Evolutionary conservation across 306 rosid species (phyloP), one percentile per base, ranked within the genome.

Genomic region (Hippophae rhamnoides): DNA sequence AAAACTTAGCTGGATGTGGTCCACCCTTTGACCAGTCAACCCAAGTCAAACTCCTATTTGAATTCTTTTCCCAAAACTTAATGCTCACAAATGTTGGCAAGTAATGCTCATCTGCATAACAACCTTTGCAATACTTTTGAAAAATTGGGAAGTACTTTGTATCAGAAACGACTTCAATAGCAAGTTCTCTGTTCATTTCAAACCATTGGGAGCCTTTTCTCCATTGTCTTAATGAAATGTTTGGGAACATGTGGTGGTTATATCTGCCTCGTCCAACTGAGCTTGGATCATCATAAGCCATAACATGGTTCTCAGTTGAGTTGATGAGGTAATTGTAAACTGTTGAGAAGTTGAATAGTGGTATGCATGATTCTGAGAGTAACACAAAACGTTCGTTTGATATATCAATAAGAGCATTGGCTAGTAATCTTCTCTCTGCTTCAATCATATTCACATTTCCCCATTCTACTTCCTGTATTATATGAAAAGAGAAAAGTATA

Each of bases 131-230:
- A 26, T 62, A 42, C 41, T 70, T 55, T 44, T 72, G 75, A 57
- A 87, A 90, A 7, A 78, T 47, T 1, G 87, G 84, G 65, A 87
- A 87, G 67, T 81, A 81, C 13, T 25, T 70, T 25, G 14, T 64
- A 64, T 85, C 96, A 2, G 89, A 71, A 7, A 87, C 87, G 1
- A 85, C 84, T 41, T 75, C 78, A 1, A 78, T 43, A 43, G 97
- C 96, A 0, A 83, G 76, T 0, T 49, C 76, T 40, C 97, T 69
- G 42, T 77, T 69, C 81, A 90, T 82, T 67, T 90, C 96, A 43
- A 90, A 87, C 96, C 96, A 90, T 25, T 87, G 94, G 0, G 80
- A 90, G 11, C 97, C 97, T 72, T 90, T 90, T 41, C 94, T 68
- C 96, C 95, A 90, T 11, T 90, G 86, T 0, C 9, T 18, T 42